Evolutionary conservation across 768 basidiomycete genomes (phyloP).

Genomic region (Clathrus columnatus): DNA sequence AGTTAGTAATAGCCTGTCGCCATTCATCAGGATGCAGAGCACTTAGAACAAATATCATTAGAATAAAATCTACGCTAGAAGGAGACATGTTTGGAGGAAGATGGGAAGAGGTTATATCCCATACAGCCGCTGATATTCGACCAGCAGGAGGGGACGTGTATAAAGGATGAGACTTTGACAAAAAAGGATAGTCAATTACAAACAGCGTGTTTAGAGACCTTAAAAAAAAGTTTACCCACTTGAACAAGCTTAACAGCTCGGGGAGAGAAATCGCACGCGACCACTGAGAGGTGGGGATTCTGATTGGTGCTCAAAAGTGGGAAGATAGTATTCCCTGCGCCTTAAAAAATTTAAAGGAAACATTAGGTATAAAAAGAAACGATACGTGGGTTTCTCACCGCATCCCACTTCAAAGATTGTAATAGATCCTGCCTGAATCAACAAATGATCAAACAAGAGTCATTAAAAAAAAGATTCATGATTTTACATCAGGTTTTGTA

Average conservation of each 20-base stretch:
- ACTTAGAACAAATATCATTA: slow-evolving; percentile 91
- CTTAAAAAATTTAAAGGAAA: slow-evolving; percentile 30
- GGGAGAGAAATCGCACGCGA: slow-evolving; percentile 85
- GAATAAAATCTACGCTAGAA: slow-evolving; percentile 73
- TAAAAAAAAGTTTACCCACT: slow-evolving; percentile 31
- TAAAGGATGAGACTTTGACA: slow-evolving; percentile 53
- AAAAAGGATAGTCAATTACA: background rate
- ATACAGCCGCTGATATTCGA: slow-evolving; percentile 69
- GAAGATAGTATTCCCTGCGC: slow-evolving; percentile 92
- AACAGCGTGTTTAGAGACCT: background rate
- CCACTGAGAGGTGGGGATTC: slow-evolving; percentile 66
- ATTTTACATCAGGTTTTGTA: slow-evolving; percentile 52
- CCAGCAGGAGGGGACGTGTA: slow-evolving; percentile 64
- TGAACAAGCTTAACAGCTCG: slow-evolving; percentile 88
- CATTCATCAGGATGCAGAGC: slow-evolving; percentile 94
- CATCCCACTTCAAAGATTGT: slow-evolving; percentile 87
- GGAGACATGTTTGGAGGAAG: slow-evolving; percentile 58
- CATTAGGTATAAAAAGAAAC: background rate
- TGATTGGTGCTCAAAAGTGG: slow-evolving; percentile 76
- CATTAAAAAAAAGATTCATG: background rate
- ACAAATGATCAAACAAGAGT: background rate
- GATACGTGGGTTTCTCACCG: slow-evolving; percentile 37
- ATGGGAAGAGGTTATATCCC: slow-evolving; percentile 72
- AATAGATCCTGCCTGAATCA: slow-evolving; percentile 62
- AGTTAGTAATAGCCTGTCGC: slow-evolving; percentile 71